Evolutionary conservation across 2,329 filamentous ascomycete genomes (phyloP), one percentile per base, ranked within the genome.

Genomic region (Aureobasidium sp.): DNA sequence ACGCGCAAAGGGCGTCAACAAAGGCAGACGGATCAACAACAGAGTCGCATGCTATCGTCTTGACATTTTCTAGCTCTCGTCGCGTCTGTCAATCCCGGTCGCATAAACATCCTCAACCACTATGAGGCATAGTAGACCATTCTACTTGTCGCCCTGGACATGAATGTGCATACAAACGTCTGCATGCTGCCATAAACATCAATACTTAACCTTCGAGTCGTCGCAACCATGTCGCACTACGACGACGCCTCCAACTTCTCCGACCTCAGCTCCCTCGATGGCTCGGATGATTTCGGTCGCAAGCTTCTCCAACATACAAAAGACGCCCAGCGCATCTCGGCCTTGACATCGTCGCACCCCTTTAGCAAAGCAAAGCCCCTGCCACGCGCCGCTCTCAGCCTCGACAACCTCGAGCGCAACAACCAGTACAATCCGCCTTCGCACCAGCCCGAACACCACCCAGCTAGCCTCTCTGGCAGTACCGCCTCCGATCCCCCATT

Each of bases 251-350:
- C 68, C 14, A 52, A 60, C n/a, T 60, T 66, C 24, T 72, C 75
- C 12, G 72, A 70, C 37, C 64, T 78, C 40, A 75, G 70, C 35
- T 70, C 70, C 12, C 66, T 77, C 59, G 76, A 78, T 45, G 76
- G 75, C 62, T 76, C 73, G 22, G 77, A 79, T 66, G 77, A 79
- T 1, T 79, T 81, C 63, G 78, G 77, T 17, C 71, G 71, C 57
- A 70, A 70, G 56, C 73, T 80, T 65, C 70, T 79, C 52, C 75
- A 78, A 65, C 73, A 77, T 64, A 72, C 71, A 40, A 58, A 58
- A 22, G 77, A 80, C 66, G 68, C 75, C 64, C 72, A 72, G 53
- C 74, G 75, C 27, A 61, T 77, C 33, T 35, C 37, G 24, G 22
- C 44, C 33, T 22, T 49, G 35, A 61, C 68, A 69, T 59, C 64